Evolutionary conservation across 2,329 filamentous ascomycete species (phyloP), one percentile per base, ranked within the genome.

Genomic region (Colletotrichum kahawae): DNA sequence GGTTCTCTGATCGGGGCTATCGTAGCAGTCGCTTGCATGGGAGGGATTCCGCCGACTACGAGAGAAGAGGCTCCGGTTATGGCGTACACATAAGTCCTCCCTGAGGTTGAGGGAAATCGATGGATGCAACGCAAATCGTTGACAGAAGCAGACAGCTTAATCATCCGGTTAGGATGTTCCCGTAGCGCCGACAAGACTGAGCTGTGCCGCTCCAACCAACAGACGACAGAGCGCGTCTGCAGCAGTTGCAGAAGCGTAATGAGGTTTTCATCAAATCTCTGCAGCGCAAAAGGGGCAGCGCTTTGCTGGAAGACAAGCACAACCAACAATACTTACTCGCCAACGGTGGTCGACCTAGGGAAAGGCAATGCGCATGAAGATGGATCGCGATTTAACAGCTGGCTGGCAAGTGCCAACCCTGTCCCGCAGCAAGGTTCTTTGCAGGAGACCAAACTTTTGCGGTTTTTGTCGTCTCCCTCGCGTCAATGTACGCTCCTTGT

Each of bases 221-320:
- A 54, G 29, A 16, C 63, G 38, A 27, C 16, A 38, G 21, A 65
- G 36, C 51, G 7, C 29, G 36, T 43, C 70, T 74, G 70, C 65
- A 70, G 60, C 31, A 51, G 69, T 38, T 76, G 74, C 70, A 76
- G 74, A 76, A 74, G 70, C 74, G 74, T 74, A 74, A 74, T 74
- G 59, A 70, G 59, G 9, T 24, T 24, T 48, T 57, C 65, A 67
- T 62, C 51, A 76, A 76, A 70, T 24, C 29, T 74, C 71, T 74
- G 74, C 74, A 74, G 33, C 21, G 59, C 33, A 38, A 74, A 68
- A 66, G 70, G 70, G 70, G 51, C 31, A 34, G 57, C 57, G 72
- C 21, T 48, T 38, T 72, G 34, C 63, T 56, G 67, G 1, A 24
- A 27, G 24, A 54, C 64, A 64, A 70, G 9, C 16, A 36, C 43